Base-by-base conservation (phyloP, 1,139 yeast species). In the Geotrichum australiense region DNA sequence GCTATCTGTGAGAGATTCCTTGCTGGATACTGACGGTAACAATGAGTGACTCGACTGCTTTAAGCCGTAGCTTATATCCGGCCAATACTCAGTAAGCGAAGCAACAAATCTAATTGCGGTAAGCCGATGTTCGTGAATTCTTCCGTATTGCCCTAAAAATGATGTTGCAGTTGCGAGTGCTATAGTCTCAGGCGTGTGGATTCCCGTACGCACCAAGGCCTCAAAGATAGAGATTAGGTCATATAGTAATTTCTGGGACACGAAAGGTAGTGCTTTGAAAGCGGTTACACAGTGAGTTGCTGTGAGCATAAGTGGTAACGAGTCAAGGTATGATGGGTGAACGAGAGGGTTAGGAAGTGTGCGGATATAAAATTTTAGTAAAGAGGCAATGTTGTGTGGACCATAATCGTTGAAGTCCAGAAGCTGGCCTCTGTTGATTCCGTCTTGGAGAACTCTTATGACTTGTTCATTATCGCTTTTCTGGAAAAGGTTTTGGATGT, bases 361-460 rank as follows among this genome's bases (percentile, higher is more conserved):
- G 18, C 57, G 49, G 22, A 66, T 49, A 47, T 58, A 66, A 27
- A 58, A 53, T 41, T 64, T 67, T 33, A 66, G 48, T 11, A 63
- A 50, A 4, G 64, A 57, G 4, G 68, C 63, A 3, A 60, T 58
- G 7, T 58, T 53, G 16, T 56, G 56, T 1, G 70, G 66, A 4
- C 65, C 68, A 40, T 61, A 64, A 39, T 66, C 68, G 22, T 51
- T 53, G 26, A 66, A 46, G 26, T 59, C 56, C 22, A 66, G 47
- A n/a, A 53, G 44, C 44, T 67, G 71, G 42, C 59, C 60, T 23
- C 71, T 55, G 40, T 65, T 66, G 35, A 56, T 63, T 22, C 65
- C 63, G 37, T 64, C 64, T 27, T 57, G 47, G 20, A 65, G 51
- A 15, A 66, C 53, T 24, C 46, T 47, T 6, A 61, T 52, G 21